Conservation (phyloP, 208 protist species). For the Trypanosoma vivax region DNA sequence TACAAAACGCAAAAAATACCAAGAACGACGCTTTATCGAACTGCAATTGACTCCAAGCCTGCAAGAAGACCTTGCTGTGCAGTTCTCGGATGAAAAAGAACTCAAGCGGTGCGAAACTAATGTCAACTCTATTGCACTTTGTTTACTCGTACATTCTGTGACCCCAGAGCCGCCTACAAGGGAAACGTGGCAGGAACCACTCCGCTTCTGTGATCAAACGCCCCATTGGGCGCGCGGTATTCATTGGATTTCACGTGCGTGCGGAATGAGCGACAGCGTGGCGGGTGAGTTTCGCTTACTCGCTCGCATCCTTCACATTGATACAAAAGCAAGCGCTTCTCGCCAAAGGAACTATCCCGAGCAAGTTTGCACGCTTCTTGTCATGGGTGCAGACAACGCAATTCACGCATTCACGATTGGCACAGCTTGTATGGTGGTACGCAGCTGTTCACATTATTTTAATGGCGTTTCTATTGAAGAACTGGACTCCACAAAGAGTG, state of each 20-base stretch:
- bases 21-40: slow-evolving; percentile 68
- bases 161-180: slow-evolving; percentile 43
- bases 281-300: slow-evolving; percentile 50
- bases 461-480: slow-evolving; percentile 55
- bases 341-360: slow-evolving; percentile 62
- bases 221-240: slow-evolving; percentile 54
- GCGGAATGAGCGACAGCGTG: slow-evolving; percentile 53
- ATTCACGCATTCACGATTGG: slow-evolving; percentile 86
- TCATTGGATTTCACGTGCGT: slow-evolving; percentile 79
- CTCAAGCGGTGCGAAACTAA: slow-evolving; percentile 22
- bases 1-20: slow-evolving; percentile 73
- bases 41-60: slow-evolving; percentile 44
- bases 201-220: slow-evolving; percentile 77
- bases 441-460: slow-evolving; percentile 67
- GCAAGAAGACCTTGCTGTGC: slow-evolving; percentile 59
- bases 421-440: slow-evolving; percentile 60
- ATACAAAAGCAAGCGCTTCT: slow-evolving; percentile 36
- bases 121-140: slow-evolving; percentile 62
- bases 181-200: slow-evolving; percentile 80
- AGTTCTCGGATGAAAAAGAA: slow-evolving; percentile 65
- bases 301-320: slow-evolving; percentile 75
- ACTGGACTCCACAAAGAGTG: slow-evolving; percentile 52
- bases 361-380: slow-evolving; percentile 71
- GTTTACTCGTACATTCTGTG: slow-evolving; percentile 61
- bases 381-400: slow-evolving; percentile 34